These are phyloP conservation scores for Acorus calamus DNA, from an alignment of 106 monocot species.

Conservation along the genomic window DNA sequence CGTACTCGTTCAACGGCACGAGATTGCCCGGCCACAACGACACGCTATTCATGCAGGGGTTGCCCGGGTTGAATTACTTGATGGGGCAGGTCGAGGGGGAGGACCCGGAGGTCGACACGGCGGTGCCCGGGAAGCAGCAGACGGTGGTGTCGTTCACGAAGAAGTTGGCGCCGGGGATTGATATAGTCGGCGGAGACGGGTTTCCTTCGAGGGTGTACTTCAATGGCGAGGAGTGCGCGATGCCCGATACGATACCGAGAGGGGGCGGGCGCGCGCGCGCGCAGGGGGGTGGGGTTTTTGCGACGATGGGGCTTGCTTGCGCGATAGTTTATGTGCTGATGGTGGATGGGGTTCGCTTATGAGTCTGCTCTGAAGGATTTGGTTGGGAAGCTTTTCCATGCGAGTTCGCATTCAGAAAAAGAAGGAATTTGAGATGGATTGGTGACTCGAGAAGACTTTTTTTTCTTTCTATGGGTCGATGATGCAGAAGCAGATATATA, in stretches of 20 bases:
- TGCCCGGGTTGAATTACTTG: constrained; percentile 44
- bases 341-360: too few relatives aligned
- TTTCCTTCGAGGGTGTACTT: constrained; percentile 76
- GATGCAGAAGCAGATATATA: too few relatives aligned
- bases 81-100: constrained; percentile 38
- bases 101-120: constrained; percentile 18
- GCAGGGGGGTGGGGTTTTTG: too few relatives aligned
- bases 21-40: constrained; percentile 23
- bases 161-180: constrained; percentile 38
- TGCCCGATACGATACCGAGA: constrained; percentile 43
- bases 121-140: constrained; percentile 66
- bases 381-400: too few relatives aligned
- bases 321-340: too few relatives aligned
- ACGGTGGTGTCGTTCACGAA: constrained; percentile 61
- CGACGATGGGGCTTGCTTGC: too few relatives aligned
- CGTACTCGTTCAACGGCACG: constrained; percentile 80
- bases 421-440: too few relatives aligned
- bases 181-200: constrained; percentile 51
- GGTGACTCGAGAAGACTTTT: too few relatives aligned
- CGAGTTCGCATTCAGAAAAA: too few relatives aligned
- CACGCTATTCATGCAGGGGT: constrained; percentile 49
- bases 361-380: too few relatives aligned
- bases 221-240: constrained; percentile 85
- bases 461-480: too few relatives aligned
- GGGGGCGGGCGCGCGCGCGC: neutral